Evolutionary conservation across 208 protist genomes (phyloP), one percentile per base, ranked within the genome.

Genomic region (Polymyxa betae): DNA sequence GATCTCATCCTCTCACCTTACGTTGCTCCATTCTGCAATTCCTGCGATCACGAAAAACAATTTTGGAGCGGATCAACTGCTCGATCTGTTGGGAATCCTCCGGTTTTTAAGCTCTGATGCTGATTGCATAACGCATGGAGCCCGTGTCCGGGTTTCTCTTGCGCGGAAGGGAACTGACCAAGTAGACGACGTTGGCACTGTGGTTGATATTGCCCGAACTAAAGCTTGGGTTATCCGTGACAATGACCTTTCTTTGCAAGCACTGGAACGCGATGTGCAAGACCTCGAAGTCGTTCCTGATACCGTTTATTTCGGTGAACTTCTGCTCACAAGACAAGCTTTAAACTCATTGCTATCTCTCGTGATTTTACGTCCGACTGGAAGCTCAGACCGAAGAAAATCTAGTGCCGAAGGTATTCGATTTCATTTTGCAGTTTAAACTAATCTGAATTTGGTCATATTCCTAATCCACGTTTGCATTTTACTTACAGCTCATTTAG

Each of bases 81-180:
- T 82, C 72, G 72, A 82, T 82, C 72, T 82, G 40, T 5, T 82
- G 5, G 72, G 72, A 5, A n/a, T 82, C 16, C 40, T 82, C 10
- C 72, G 72, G 72, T 82, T 82, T 43, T n/a, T 82, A 16, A n/a
- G 72, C 5, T 38, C 5, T 43, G 5, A 40, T 35, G 16, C 35
- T 82, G n/a, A 5, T 82, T n/a, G 16, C 16, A 82, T 82, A 82
- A 40, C 72, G 16, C 12, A 16, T 82, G 72, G 72, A 35, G 5
- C 72, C 5, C n/a, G 72, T 35, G 72, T 82, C 72, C 5, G 16
- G 5, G n/a, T 38, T 35, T 82, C n/a, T 45, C 40, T 35, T 20
- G 35, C 5, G 5, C 35, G 72, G 72, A n/a, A 5, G 72, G 72
- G 40, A 82, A 12, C 35, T 43, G 16, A 43, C 5, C 72, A 16